Evolutionary conservation across 2,329 filamentous ascomycete species (phyloP), one percentile per base, ranked within the genome.

Genomic region (Ceratocystis cubensis): DNA sequence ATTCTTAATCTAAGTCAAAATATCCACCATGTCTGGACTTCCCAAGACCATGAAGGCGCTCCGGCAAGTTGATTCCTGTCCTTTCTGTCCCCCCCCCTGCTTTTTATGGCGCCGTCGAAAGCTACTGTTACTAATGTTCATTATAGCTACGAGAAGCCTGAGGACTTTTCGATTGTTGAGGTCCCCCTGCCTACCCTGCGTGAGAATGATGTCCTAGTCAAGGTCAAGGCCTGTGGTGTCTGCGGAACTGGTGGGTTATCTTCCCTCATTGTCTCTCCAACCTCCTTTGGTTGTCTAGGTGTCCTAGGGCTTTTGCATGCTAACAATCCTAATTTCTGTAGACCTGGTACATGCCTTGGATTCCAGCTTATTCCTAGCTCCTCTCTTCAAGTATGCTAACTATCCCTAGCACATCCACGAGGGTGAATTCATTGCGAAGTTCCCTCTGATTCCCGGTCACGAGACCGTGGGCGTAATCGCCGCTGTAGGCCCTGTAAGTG

Each of bases 381-480:
- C 25, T 17, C 2, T 30, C 28, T 5, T 25, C 28, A 44, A 56
- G 10, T 4, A n/a, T 15, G 4, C 17, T 45, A 2, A n/a, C 28
- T 25, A 30, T 50, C 46, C 45, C 22, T 65, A 73, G 73, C 83
- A 86, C 72, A 85, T 85, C 71, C 85, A 88, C 72, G 83, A 88
- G 74, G 86, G 86, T 72, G 85, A 88, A 75, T 88, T 88, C 70
- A 79, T 79, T 56, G 78, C 77, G 70, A 77, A 85, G 76, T 87
- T 87, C 72, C 85, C 85, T 64, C 76, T 87, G 67, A 84, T 87
- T 71, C 84, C 84, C 68, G 84, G 85, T 63, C 86, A 88, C 71
- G 86, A 88, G 74, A 87, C 85, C 45, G 83, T 86, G 50, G 86
- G 86, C 70, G 80, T 84, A 45, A 79, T 88, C 66, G 85, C 82